These are phyloP conservation scores for Magnolia kwangsiensis DNA, from an alignment of 164 flowering plant species.

Conservation along the genomic window DNA sequence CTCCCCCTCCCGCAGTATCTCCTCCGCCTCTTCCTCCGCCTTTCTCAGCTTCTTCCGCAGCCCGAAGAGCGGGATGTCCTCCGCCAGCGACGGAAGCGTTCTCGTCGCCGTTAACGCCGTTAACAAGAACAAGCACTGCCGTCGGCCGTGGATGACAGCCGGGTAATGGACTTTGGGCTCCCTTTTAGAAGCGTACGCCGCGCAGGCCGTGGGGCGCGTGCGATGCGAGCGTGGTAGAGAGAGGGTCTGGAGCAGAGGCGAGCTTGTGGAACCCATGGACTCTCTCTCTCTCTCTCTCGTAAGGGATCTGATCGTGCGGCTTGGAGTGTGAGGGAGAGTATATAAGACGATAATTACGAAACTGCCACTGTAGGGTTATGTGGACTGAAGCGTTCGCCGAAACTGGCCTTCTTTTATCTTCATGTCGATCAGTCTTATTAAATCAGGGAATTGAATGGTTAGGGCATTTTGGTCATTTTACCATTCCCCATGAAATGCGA, in stretches of 20 bases:
- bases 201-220: conserved; percentile 15
- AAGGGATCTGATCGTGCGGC: background rate
- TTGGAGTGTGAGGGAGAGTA: background rate
- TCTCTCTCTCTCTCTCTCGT: background rate
- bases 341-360: background rate
- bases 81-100: conserved; percentile 38
- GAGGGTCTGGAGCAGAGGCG: conserved; percentile 22
- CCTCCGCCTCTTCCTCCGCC: conserved; percentile 75
- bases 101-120: conserved; percentile 29
- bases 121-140: conserved; percentile 45
- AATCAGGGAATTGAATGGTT: no score
- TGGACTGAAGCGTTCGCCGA: background rate
- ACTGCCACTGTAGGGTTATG: background rate
- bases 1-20: conserved; percentile 68
- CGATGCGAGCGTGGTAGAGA: conserved; percentile 21
- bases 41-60: conserved; percentile 61
- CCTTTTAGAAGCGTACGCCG: conserved; percentile 13
- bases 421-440: no score
- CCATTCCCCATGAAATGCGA: no score
- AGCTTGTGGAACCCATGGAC: conserved; percentile 44
- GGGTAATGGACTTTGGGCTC: conserved; percentile 11
- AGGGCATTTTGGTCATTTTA: no score
- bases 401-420: no score
- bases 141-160: conserved; percentile 25
- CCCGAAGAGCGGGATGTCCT: conserved; percentile 81